These are phyloP conservation scores for Aechmea fasciata DNA, from an alignment of 176 grass and related monocot species.

Conservation along the genomic window DNA sequence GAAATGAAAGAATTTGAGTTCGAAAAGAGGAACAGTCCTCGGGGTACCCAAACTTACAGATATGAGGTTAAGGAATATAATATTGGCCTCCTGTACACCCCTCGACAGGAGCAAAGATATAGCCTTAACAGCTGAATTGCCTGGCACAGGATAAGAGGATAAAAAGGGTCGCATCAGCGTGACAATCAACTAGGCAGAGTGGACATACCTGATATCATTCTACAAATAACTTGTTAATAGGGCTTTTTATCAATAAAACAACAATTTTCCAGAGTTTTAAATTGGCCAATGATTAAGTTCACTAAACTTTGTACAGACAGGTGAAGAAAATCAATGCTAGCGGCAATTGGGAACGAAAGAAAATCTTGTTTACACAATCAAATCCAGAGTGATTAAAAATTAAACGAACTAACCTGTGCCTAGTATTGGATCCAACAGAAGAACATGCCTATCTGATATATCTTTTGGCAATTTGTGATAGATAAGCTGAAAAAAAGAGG, in stretches of 20 bases:
- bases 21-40: neutral
- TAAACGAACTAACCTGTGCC: constrained; percentile 70
- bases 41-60: constrained; percentile 46
- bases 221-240: neutral
- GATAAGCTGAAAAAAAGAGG: constrained; percentile 61
- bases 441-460: constrained; percentile 87
- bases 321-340: neutral
- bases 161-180: neutral
- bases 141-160: constrained; percentile 31
- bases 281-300: too few species aligned
- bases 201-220: neutral
- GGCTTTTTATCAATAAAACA: too few species aligned
- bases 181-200: neutral
- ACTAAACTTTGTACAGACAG: neutral
- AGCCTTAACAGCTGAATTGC: constrained; percentile 85
- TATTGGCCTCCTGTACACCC: constrained; percentile 82
- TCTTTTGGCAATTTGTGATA: constrained; percentile 90
- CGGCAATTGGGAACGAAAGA: neutral
- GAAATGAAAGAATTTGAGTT: neutral
- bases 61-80: constrained; percentile 91
- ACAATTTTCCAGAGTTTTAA: too few species aligned
- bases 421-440: constrained; percentile 90
- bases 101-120: constrained; percentile 75
- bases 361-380: neutral
- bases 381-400: constrained; percentile 3